These are phyloP conservation scores for Endocladia muricata DNA, from an alignment of 31 red algal species.

Conservation along the genomic window DNA sequence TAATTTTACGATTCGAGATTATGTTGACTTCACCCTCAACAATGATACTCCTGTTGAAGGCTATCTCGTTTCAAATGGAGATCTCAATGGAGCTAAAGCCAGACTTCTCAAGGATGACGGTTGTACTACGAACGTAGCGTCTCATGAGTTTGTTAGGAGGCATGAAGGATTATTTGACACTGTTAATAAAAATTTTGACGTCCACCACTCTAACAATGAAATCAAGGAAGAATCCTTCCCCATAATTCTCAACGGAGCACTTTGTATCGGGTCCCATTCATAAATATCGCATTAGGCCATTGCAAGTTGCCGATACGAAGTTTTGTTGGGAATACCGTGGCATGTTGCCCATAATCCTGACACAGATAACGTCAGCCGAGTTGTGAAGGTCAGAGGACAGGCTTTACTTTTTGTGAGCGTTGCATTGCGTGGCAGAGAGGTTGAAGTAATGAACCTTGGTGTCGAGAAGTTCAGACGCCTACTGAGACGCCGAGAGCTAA, in stretches of 20 bases:
- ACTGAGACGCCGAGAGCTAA: neutral
- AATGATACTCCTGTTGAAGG: constrained; percentile 24
- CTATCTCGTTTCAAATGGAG: constrained; percentile 5
- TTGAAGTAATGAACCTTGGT: constrained; percentile 2
- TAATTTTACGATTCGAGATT: neutral
- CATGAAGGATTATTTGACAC: neutral
- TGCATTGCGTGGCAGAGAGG: neutral
- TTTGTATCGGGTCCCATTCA: constrained; percentile 18
- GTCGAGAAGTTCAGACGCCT: constrained; percentile 16
- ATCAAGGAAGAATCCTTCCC: neutral
- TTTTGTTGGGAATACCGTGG: constrained; percentile 45
- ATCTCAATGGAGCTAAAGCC: constrained; percentile 19
- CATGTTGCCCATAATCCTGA: constrained; percentile 44
- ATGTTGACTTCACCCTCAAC: neutral
- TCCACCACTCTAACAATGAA: constrained; percentile 24
- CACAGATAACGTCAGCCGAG: constrained; percentile 13
- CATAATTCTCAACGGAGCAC: constrained; percentile 26
- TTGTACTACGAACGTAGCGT: constrained; percentile 44
- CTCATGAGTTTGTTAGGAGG: neutral
- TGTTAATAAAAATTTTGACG: neutral
- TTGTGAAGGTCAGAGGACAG: neutral
- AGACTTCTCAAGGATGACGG: constrained; percentile 46
- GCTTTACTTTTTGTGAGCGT: neutral
- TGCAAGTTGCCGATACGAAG: constrained; percentile 26
- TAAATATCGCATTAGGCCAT: constrained; percentile 30